A percentile compares a stretch with the other conserved stretches of the same genome.
Evolutionary conservation across 805 yeast genomes (phyloP).

Genomic region (Monosporozyma siamensis): DNA sequence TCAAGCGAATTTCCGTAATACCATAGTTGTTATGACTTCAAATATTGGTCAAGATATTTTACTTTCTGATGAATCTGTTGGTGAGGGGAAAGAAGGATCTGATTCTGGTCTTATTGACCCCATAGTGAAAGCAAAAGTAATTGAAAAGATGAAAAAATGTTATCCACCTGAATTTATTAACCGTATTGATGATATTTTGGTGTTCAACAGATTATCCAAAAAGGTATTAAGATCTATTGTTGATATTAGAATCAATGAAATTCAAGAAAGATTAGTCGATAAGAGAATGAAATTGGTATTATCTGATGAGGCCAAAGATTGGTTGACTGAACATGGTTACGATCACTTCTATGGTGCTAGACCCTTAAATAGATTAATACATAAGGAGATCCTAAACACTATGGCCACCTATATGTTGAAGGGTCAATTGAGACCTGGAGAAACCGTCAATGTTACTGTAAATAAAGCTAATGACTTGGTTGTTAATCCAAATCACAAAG

Average conservation of each 20-base stretch:
- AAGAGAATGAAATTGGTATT: constrained; percentile 61
- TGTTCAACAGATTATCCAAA: constrained; percentile 83
- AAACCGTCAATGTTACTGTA: constrained; percentile 43
- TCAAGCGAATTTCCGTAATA: constrained; percentile 86
- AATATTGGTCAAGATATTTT: constrained; percentile 91
- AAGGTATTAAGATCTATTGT: constrained; percentile 68
- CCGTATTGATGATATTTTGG: constrained; percentile 87
- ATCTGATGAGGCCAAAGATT: constrained; percentile 55
- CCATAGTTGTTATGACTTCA: constrained; percentile 93
- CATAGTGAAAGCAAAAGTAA: constrained; percentile 46
- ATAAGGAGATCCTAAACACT: constrained; percentile 77
- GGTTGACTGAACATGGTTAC: constrained; percentile 81
- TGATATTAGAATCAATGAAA: constrained; percentile 73
- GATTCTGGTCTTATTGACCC: constrained; percentile 42
- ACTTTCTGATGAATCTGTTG: constrained; percentile 46
- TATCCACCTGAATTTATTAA: constrained; percentile 96
- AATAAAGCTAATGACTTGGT: constrained; percentile 33
- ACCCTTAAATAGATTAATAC: constrained; percentile 85
- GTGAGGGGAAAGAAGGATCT: constrained; percentile 44
- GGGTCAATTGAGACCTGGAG: constrained; percentile 62
- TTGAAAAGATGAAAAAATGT: constrained; percentile 55
- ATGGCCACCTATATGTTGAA: constrained; percentile 71
- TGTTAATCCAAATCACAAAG: constrained; percentile 41
- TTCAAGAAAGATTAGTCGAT: constrained; percentile 66
- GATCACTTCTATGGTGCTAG: constrained; percentile 93